Evolutionary conservation across 2,329 filamentous ascomycete genomes (phyloP).

Genomic region (Canariomyces notabilis): DNA sequence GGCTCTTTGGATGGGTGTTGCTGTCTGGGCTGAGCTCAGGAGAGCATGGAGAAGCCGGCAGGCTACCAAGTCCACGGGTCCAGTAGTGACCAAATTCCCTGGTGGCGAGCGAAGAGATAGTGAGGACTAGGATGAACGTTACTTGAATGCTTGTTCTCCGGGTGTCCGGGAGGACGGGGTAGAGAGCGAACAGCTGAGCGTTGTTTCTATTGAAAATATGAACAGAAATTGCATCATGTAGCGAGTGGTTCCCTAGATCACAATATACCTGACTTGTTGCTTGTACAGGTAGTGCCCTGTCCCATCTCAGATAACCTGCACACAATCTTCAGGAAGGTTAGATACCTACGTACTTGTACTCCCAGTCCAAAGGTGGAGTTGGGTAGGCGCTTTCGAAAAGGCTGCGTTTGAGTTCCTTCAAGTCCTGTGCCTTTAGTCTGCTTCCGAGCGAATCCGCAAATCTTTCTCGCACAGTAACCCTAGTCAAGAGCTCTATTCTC

Average conservation of each 20-base stretch:
- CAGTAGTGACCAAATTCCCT: conserved; percentile 1
- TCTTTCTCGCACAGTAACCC: conserved; percentile 1
- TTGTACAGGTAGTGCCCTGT: too few relatives aligned
- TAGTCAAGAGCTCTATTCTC: conserved; percentile 10
- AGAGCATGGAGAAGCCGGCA: conserved; percentile 15
- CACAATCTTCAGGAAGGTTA: too few relatives aligned
- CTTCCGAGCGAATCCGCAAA: conserved; percentile 1
- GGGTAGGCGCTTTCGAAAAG: conserved; percentile 18
- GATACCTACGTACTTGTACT: too few relatives aligned
- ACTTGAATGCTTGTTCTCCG: background rate
- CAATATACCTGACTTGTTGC: too few relatives aligned
- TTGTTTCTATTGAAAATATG: too few relatives aligned
- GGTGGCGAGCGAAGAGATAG: background rate
- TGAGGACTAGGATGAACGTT: conserved; percentile 3
- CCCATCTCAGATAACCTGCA: too few relatives aligned
- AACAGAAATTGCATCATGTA: too few relatives aligned
- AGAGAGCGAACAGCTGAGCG: too few relatives aligned
- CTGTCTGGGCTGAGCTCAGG: conserved; percentile 30
- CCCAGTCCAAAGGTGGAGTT: conserved; percentile 9
- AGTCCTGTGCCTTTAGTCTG: background rate
- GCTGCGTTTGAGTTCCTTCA: background rate
- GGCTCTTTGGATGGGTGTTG: conserved; percentile 34
- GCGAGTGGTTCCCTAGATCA: too few relatives aligned
- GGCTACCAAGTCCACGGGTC: conserved; percentile 2
- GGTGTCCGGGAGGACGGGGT: too few relatives aligned